Evolutionary conservation across 345 rosid species (phyloP).

Genomic region (Euphorbia tirucalli): DNA sequence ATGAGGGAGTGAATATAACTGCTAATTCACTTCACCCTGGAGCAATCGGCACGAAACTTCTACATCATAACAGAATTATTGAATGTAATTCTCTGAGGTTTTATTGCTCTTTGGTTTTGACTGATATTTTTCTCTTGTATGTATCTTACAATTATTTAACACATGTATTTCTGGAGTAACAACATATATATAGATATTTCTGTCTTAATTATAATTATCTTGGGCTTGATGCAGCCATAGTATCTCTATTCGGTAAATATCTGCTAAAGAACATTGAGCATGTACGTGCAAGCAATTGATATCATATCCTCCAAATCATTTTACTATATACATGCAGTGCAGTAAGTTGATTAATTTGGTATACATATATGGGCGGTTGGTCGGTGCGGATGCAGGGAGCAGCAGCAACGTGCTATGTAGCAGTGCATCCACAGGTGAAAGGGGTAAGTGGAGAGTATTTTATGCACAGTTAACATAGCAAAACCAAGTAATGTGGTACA

Average conservation of each 20-base stretch:
- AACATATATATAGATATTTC: no score
- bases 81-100: constrained; percentile 31
- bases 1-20: constrained; percentile 51
- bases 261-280: constrained; percentile 46
- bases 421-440: constrained; percentile 56
- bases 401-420: constrained; percentile 69
- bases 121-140: no score
- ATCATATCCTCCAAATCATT: background rate
- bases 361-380: no score
- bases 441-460: constrained; percentile 54
- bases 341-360: background rate
- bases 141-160: no score
- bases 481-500: constrained; percentile 39
- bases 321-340: background rate
- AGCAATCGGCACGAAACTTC: constrained; percentile 53
- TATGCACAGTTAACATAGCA: constrained; percentile 43
- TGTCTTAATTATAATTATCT: background rate
- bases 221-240: constrained; percentile 38
- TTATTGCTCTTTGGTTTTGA: background rate
- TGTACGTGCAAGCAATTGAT: constrained; percentile 27
- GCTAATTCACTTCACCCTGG: constrained; percentile 79
- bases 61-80: constrained; percentile 35
- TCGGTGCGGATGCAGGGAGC: constrained; percentile 62
- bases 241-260: constrained; percentile 30
- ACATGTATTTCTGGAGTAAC: no score